Base-by-base conservation (phyloP, 345 rosid species). In the Stellera chamaejasme region DNA sequence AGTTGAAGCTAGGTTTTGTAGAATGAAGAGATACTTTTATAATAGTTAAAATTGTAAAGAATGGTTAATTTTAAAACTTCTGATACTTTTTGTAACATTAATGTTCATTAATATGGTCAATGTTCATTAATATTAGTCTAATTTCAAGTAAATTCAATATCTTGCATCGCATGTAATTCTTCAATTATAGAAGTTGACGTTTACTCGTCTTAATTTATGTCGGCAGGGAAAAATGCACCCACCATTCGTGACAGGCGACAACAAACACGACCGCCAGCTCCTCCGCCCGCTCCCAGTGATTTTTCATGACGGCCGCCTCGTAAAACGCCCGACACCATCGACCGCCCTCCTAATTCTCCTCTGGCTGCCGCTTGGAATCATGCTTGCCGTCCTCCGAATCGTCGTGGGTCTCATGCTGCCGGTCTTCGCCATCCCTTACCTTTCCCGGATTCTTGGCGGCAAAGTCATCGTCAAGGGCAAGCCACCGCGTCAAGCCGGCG, bases 261-360 rank as follows among this genome's bases (percentile, higher is more conserved):
- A 61, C 49, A 61, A 47, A 27, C 48, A 63, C 1, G 70, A 61
- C 47, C 54, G 52, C 51, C 56, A 68, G 45, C 72, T 66, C 32
- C 64, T 69, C 42, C 92, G 75, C 45, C 96, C 92, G 2, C 50
- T 61, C 44, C 96, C 96, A 6, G 96, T 92, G 32, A 82, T 92
- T 60, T 92, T 92, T 71, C 98, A 92, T 54, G 96, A 88, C 42
- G 96, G 98, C 53, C 87, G 98, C 62, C 83, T 92, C 0, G 90
- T 86, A 43, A 85, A 82, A 66, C 90, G 83, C 0, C 96, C 98
- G 1, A 84, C 88, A 6, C 85, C 96, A 2, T 59, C 69, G 28
- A 85, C 79, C 0, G 87, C 96, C 26, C 74, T 88, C 15, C 50
- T 88, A 50, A 83, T 86, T 76, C 68, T 88, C 67, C 58, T 82